phyloP scores from a whole-genome alignment of 225 moss, liverwort and hornwort species.

The Climacium dendroides region DNA sequence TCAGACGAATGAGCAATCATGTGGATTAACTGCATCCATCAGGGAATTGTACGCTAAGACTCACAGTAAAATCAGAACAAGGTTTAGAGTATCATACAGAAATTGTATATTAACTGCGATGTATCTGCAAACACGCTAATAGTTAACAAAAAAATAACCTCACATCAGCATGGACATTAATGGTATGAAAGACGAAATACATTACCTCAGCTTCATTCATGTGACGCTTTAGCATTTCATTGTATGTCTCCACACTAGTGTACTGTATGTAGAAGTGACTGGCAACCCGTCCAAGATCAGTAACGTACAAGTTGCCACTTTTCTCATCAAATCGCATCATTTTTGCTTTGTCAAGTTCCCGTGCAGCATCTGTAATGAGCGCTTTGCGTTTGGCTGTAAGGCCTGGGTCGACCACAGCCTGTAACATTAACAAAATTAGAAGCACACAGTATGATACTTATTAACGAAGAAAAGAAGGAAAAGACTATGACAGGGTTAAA shows the following conservation, averaged over 20 bases:
- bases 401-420: slow-evolving; percentile 86
- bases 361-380: slow-evolving; percentile 84
- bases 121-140: background rate
- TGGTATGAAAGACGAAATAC: background rate
- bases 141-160: background rate
- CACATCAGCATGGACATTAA: background rate
- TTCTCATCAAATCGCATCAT: slow-evolving; percentile 99
- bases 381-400: slow-evolving; percentile 77
- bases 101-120: background rate
- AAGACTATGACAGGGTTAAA: background rate
- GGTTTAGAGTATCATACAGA: background rate
- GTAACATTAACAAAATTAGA: background rate
- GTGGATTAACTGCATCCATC: slow-evolving; percentile 63
- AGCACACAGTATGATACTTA: background rate
- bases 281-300: slow-evolving; percentile 94
- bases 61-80: background rate
- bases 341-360: slow-evolving; percentile 91
- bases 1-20: slow-evolving; percentile 96
- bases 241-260: slow-evolving; percentile 96
- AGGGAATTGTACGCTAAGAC: background rate
- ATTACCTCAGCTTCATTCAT: slow-evolving; percentile 95
- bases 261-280: slow-evolving; percentile 99
- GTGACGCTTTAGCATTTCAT: slow-evolving; percentile 97
- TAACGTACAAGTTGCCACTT: slow-evolving; percentile 93
- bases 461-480: background rate